phyloP scores from a whole-genome alignment of 306 rosid species.

The Begonia peltatifolia region DNA sequence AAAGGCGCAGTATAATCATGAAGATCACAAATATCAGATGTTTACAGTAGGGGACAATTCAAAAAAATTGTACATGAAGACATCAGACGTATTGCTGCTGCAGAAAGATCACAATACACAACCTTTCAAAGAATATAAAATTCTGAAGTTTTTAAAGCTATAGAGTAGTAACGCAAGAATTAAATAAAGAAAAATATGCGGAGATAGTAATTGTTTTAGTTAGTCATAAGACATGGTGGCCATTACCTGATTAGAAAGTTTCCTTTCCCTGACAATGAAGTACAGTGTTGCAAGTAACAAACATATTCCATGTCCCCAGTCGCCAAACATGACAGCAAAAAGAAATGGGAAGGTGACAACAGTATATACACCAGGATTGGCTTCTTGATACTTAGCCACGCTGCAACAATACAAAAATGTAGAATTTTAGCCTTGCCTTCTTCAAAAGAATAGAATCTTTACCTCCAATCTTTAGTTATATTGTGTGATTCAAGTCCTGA shows the following conservation, averaged over 20 bases:
- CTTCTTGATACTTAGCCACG: slow-evolving; percentile 97
- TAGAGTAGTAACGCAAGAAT: too few species aligned
- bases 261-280: slow-evolving; percentile 61
- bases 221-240: not conserved
- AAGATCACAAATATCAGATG: too few species aligned
- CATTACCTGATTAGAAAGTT: slow-evolving; percentile 74
- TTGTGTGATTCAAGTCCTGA: not conserved
- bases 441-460: not conserved
- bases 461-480: too few species aligned
- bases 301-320: slow-evolving; percentile 99
- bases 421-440: slow-evolving; percentile 1
- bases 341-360: slow-evolving; percentile 91
- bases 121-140: too few species aligned
- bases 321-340: slow-evolving; percentile 99
- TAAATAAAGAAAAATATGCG: too few species aligned
- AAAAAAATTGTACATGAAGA: too few species aligned
- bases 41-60: too few species aligned
- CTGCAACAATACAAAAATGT: slow-evolving; percentile 34
- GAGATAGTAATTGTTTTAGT: too few species aligned
- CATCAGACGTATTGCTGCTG: too few species aligned
- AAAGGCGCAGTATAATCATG: too few species aligned
- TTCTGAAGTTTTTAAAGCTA: too few species aligned
- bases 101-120: too few species aligned
- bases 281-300: slow-evolving; percentile 64
- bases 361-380: slow-evolving; percentile 86